A percentile compares a stretch with the other conserved stretches of the same genome.
phyloP scores from a whole-genome alignment of 371 early-diverging fungal genomes.

The Apophysomyces sp. region DNA sequence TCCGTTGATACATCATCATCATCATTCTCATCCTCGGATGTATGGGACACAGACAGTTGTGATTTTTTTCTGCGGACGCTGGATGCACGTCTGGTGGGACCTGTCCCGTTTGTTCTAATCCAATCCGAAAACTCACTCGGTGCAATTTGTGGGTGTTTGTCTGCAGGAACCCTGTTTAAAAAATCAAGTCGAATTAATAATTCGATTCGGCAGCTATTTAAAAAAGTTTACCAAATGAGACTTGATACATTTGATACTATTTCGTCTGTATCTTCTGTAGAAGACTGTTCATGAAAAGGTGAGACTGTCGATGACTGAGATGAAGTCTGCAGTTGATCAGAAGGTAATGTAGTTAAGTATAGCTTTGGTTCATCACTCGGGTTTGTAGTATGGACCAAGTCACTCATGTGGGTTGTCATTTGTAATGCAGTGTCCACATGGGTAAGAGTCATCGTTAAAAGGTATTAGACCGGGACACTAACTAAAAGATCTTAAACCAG shows the following conservation, averaged over 20 bases:
- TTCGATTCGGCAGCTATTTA: background rate
- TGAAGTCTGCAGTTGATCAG: background rate
- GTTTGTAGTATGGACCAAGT: background rate
- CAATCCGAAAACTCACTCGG: constrained; percentile 26
- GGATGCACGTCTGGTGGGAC: background rate
- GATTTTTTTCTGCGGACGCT: background rate
- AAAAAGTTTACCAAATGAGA: background rate
- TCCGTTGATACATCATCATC: background rate
- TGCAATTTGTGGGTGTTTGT: constrained; percentile 26
- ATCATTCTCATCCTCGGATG: background rate
- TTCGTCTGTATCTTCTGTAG: background rate
- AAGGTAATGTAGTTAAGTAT: background rate
- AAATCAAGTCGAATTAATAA: background rate
- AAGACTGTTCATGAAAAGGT: background rate
- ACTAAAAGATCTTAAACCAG: background rate
- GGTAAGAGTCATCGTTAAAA: background rate
- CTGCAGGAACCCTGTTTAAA: constrained; percentile 24
- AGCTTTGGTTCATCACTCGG: background rate
- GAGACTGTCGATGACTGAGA: background rate
- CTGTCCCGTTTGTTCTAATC: constrained; percentile 15
- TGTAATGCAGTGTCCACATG: background rate
- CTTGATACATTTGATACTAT: background rate
- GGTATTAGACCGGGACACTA: background rate
- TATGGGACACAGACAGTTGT: background rate
- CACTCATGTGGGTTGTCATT: background rate